Conservation (phyloP, 345 rosid genomes). For the Boechera divaricarpa region DNA sequence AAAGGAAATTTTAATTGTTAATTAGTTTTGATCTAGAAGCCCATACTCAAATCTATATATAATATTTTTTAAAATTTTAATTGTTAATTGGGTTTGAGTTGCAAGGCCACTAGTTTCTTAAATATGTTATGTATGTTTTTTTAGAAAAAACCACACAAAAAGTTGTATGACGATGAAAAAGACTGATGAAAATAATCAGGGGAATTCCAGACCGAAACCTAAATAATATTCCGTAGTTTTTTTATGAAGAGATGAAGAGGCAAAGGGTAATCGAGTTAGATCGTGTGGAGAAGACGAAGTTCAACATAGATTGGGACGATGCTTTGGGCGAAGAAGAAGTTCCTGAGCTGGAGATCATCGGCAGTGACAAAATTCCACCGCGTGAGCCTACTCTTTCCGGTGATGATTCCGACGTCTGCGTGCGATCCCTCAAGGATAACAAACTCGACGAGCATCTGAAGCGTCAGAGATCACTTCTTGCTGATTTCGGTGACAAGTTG, state of each 20-base stretch:
- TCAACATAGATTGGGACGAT: conserved; percentile 56
- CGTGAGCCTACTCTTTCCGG: conserved; percentile 10
- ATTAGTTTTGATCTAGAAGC: too few species aligned
- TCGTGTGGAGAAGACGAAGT: conserved; percentile 35
- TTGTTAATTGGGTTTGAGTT: too few species aligned
- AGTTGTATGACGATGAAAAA: too few species aligned
- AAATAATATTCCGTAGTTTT: neutral
- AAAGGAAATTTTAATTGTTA: too few species aligned
- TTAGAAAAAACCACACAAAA: too few species aligned
- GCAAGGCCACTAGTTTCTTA: too few species aligned
- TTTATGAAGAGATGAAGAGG: conserved; percentile 35
- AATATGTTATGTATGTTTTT: too few species aligned
- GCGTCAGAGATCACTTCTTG: conserved; percentile 40
- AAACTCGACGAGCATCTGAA: conserved; percentile 47
- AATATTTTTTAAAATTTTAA: too few species aligned
- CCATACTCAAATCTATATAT: too few species aligned
- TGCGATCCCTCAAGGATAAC: conserved; percentile 41
- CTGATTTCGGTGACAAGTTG: conserved; percentile 2
- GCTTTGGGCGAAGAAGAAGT: conserved; percentile 32
- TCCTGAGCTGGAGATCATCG: conserved; percentile 49
- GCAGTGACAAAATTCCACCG: conserved; percentile 21
- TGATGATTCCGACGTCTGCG: conserved; percentile 36
- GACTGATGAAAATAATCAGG: too few species aligned
- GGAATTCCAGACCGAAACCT: neutral
- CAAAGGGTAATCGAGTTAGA: conserved; percentile 39